Conservation (phyloP, 495 filamentous ascomycete species). For the Poronia punctata region DNA sequence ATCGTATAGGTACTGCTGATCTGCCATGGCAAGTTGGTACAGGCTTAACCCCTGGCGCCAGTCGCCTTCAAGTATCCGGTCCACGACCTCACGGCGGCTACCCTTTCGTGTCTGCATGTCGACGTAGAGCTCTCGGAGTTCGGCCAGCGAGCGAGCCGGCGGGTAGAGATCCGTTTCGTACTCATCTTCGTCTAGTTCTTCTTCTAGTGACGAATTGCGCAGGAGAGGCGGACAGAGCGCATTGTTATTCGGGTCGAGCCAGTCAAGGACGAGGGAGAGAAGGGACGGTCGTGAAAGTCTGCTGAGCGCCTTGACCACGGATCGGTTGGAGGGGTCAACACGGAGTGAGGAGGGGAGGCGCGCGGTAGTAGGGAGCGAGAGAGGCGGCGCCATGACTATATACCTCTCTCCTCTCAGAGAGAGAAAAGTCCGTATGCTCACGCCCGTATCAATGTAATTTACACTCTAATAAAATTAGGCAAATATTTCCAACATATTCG, state of each 20-base stretch:
- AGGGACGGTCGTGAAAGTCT: slow-evolving; percentile 66
- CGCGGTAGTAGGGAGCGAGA: slow-evolving; percentile 40
- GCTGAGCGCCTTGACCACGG: slow-evolving; percentile 56
- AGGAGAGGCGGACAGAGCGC: slow-evolving; percentile 51
- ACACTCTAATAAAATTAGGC: too few relatives aligned
- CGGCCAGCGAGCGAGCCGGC: slow-evolving; percentile 52
- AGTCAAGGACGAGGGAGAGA: slow-evolving; percentile 60
- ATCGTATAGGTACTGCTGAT: slow-evolving; percentile 71
- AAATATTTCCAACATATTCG: too few relatives aligned
- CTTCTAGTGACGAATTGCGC: slow-evolving; percentile 21
- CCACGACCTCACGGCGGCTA: slow-evolving; percentile 64
- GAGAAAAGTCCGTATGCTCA: too few relatives aligned
- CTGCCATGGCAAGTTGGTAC: slow-evolving; percentile 74
- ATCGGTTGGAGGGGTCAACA: slow-evolving; percentile 55
- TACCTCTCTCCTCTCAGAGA: too few relatives aligned
- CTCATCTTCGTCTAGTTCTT: slow-evolving; percentile 39
- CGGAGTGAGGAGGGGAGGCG: slow-evolving; percentile 45
- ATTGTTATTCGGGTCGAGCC: slow-evolving; percentile 60
- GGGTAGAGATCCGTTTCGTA: slow-evolving; percentile 52
- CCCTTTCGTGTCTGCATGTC: slow-evolving; percentile 51
- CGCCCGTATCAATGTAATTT: too few relatives aligned
- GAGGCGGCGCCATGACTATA: slow-evolving; percentile 28
- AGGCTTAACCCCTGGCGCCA: slow-evolving; percentile 73
- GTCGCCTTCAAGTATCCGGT: slow-evolving; percentile 71
- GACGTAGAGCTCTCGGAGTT: slow-evolving; percentile 57